phyloP scores from a whole-genome alignment of 176 grass and related monocot species.

The Oryza coarctata region DNA sequence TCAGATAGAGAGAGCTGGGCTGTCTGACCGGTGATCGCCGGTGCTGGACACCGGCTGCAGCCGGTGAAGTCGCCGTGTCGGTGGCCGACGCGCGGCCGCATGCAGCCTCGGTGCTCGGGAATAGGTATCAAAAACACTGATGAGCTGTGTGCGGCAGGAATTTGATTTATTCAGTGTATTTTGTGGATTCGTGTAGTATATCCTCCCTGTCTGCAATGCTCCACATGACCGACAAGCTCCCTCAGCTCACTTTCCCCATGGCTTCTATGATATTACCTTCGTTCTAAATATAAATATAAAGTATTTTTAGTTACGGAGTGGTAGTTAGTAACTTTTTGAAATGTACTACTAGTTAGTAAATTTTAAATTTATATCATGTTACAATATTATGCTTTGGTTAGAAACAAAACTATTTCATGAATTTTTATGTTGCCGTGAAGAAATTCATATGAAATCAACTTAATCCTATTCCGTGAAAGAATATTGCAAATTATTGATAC shows the following conservation, averaged over 20 bases:
- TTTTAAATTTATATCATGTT: no score
- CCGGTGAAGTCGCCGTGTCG: slow-evolving; percentile 52
- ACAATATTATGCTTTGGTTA: no score
- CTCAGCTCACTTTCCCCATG: neutral
- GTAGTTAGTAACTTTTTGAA: no score
- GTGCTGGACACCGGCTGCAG: slow-evolving; percentile 8
- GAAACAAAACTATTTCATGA: no score
- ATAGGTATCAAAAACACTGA: slow-evolving; percentile 24
- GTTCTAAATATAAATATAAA: no score
- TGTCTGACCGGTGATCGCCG: slow-evolving; percentile 8
- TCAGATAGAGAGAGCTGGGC: no score
- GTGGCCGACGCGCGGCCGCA: slow-evolving; percentile 45
- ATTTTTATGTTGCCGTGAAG: no score
- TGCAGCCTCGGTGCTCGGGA: neutral
- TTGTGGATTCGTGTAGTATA: slow-evolving; percentile 8
- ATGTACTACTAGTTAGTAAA: no score
- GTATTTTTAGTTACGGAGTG: no score
- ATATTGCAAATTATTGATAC: neutral
- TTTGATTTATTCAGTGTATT: neutral
- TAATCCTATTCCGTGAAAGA: neutral
- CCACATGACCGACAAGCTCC: slow-evolving; percentile 42
- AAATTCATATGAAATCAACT: neutral
- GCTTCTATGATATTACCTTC: neutral
- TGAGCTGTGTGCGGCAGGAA: slow-evolving; percentile 27
- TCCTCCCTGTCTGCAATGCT: neutral